These are phyloP conservation scores for Penicillium samsonianum DNA, from an alignment of 495 filamentous ascomycete species.

Conservation along the genomic window DNA sequence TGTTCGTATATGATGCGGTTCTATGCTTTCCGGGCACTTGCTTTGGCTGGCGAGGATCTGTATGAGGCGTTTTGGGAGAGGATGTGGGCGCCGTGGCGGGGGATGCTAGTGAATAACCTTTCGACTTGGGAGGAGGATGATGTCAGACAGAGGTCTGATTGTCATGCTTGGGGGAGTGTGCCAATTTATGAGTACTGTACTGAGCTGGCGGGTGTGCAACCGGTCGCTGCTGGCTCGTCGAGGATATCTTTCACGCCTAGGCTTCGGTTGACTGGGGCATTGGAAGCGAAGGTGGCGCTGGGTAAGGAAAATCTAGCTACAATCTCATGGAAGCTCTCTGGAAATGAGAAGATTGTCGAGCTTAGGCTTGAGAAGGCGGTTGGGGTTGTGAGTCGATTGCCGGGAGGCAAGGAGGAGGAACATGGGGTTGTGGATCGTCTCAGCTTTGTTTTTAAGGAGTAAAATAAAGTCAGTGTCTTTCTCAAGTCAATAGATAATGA, in stretches of 20 bases:
- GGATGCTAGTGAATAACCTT: constrained; percentile 38
- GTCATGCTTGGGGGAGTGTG: constrained; percentile 47
- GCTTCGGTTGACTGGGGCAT: constrained; percentile 20
- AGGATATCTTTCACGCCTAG: constrained; percentile 37
- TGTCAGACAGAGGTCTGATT: constrained; percentile 41
- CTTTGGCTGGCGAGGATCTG: constrained; percentile 23
- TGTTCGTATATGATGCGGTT: constrained; percentile 45
- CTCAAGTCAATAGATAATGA: no score
- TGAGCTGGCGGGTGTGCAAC: constrained; percentile 35
- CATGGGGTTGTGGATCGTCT: constrained; percentile 30
- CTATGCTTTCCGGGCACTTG: constrained; percentile 39
- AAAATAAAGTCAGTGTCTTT: no score
- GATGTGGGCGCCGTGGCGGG: constrained; percentile 36
- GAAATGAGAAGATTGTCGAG: constrained; percentile 20
- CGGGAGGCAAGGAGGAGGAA: constrained; percentile 16
- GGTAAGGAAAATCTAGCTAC: constrained; percentile 33
- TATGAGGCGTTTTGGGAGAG: constrained; percentile 33
- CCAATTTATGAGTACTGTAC: constrained; percentile 44
- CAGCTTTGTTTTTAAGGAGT: not conserved
- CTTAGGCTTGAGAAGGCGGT: constrained; percentile 29
- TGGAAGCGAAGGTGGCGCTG: constrained; percentile 34
- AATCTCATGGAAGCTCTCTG: constrained; percentile 27
- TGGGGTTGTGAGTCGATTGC: constrained; percentile 30
- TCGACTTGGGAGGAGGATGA: constrained; percentile 46
- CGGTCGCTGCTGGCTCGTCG: constrained; percentile 23